phyloP scores from a whole-genome alignment of 1,284 basidiomycete species.

The Anthracocystis panici-leucophaei region DNA sequence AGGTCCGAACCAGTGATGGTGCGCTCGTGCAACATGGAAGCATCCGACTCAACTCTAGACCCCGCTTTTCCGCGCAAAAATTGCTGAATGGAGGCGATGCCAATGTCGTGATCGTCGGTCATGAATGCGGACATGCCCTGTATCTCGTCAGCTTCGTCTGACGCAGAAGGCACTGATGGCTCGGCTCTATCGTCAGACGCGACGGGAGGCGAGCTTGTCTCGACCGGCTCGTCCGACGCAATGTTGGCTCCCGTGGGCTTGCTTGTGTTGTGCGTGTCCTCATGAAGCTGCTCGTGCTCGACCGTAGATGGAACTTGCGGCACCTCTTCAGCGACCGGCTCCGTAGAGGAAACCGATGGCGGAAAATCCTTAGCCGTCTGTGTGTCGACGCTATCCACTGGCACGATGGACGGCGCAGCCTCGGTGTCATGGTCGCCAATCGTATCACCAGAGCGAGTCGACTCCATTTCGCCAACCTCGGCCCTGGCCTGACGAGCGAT shows the following conservation, averaged over 20 bases:
- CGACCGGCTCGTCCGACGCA: background rate
- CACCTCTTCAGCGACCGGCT: constrained; percentile 8
- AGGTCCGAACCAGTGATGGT: constrained; percentile 1
- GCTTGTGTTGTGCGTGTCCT: background rate
- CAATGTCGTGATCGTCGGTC: constrained; percentile 28
- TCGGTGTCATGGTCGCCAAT: constrained; percentile 10
- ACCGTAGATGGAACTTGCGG: background rate
- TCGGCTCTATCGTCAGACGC: background rate
- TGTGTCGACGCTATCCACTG: background rate
- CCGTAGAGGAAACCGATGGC: constrained; percentile 1
- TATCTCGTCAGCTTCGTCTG: constrained; percentile 4
- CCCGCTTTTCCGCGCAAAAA: constrained; percentile 40
- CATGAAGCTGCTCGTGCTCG: background rate
- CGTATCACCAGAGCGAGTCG: constrained; percentile 17
- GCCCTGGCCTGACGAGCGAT: constrained; percentile 18
- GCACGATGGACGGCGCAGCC: background rate
- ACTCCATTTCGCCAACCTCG: constrained; percentile 20
- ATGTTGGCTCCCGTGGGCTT: background rate
- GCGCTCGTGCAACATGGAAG: constrained; percentile 11
- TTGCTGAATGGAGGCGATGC: constrained; percentile 39
- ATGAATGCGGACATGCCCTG: constrained; percentile 13
- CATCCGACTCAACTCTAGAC: constrained; percentile 23
- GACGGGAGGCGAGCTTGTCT: background rate
- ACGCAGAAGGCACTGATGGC: constrained; percentile 1
- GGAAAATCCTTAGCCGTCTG: background rate